Conservation (phyloP, 352 stramenopile species). For the Phytophthora crassamura region DNA sequence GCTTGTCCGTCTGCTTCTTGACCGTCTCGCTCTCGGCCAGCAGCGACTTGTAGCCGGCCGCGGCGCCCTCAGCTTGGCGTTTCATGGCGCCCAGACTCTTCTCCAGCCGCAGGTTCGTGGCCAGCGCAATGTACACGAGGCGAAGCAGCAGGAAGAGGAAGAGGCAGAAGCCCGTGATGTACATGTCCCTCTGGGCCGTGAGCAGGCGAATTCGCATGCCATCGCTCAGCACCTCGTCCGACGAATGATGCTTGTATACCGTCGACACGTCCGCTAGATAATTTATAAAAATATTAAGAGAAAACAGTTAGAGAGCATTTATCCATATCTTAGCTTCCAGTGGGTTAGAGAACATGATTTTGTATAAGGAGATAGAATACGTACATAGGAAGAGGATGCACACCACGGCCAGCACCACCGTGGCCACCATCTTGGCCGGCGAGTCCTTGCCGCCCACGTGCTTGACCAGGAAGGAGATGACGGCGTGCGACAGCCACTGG, state of each 20-base stretch:
- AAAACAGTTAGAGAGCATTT: constrained; percentile 24
- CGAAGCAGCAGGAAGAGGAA: constrained; percentile 86
- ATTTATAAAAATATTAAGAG: constrained; percentile 10
- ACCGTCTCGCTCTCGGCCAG: constrained; percentile 75
- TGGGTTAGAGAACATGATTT: constrained; percentile 5
- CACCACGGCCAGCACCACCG: constrained; percentile 65
- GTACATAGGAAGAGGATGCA: constrained; percentile 79
- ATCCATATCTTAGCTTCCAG: constrained; percentile 15
- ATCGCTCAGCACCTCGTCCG: constrained; percentile 65
- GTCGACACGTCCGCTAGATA: constrained; percentile 72
- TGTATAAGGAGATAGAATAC: too few relatives aligned
- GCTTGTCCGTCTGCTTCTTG: constrained; percentile 72
- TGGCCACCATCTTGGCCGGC: constrained; percentile 48
- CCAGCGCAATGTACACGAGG: constrained; percentile 77
- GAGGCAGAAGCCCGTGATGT: constrained; percentile 87
- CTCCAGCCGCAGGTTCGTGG: constrained; percentile 71
- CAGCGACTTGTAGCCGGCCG: constrained; percentile 68
- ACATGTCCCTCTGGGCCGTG: constrained; percentile 84
- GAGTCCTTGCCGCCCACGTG: constrained; percentile 56
- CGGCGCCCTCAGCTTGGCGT: constrained; percentile 78
- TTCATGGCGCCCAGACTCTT: constrained; percentile 78
- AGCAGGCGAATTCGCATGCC: constrained; percentile 84
- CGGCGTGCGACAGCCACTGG: constrained; percentile 55
- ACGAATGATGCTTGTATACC: constrained; percentile 72
- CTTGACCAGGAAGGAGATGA: constrained; percentile 67